These are phyloP conservation scores for Scheffersomyces amazonensis DNA, from an alignment of 805 yeast genomes.

Conservation along the genomic window DNA sequence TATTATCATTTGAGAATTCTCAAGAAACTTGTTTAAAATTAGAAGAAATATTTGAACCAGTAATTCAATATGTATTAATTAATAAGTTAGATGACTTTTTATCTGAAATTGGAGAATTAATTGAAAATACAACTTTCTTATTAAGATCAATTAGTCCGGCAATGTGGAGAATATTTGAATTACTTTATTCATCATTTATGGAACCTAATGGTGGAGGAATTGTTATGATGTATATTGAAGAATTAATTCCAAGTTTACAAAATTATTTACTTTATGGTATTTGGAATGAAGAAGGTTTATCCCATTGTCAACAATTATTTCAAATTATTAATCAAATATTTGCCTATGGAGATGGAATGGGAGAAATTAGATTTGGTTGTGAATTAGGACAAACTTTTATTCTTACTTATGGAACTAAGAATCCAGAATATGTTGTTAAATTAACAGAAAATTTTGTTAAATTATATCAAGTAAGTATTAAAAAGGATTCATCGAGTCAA, in stretches of 20 bases:
- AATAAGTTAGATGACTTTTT: slow-evolving; percentile 70
- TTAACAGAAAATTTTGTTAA: background rate
- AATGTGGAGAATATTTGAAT: slow-evolving; percentile 72
- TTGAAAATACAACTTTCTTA: slow-evolving; percentile 46
- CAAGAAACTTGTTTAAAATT: slow-evolving; percentile 59
- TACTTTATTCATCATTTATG: slow-evolving; percentile 30
- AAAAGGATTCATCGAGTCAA: background rate
- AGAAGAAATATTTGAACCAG: slow-evolving; percentile 68
- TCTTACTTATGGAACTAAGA: slow-evolving; percentile 46
- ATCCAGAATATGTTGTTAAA: background rate
- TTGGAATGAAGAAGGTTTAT: slow-evolving; percentile 27
- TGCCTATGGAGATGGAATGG: slow-evolving; percentile 22
- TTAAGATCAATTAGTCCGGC: slow-evolving; percentile 48
- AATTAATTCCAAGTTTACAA: slow-evolving; percentile 67
- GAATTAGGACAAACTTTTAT: slow-evolving; percentile 65
- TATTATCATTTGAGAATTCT: slow-evolving; percentile 81
- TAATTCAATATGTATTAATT: slow-evolving; percentile 62
- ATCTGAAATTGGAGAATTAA: slow-evolving; percentile 71
- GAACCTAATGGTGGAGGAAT: slow-evolving; percentile 19
- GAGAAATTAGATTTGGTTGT: slow-evolving; percentile 58
- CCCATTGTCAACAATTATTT: slow-evolving; percentile 34
- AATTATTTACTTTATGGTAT: slow-evolving; percentile 61
- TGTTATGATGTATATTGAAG: slow-evolving; percentile 71
- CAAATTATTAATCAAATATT: slow-evolving; percentile 37
- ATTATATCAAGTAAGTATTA: slow-evolving; percentile 5